These are phyloP conservation scores for Pterocarpus santalinus DNA, from an alignment of 306 rosid species.

Conservation along the genomic window DNA sequence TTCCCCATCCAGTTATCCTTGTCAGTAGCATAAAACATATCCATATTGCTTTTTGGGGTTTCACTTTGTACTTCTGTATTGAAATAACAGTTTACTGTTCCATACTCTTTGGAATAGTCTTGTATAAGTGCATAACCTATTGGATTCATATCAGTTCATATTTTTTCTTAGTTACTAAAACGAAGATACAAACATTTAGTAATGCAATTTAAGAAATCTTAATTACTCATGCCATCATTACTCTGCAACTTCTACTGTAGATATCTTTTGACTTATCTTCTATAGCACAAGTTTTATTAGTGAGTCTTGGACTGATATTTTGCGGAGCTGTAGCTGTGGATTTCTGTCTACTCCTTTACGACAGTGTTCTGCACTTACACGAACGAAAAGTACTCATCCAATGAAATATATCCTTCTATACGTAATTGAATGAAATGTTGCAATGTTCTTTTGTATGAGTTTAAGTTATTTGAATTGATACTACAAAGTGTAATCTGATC, in stretches of 20 bases:
- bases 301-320: neutral
- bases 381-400: neutral
- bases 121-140: neutral
- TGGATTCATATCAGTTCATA: neutral
- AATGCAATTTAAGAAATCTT: constrained; percentile 1
- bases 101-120: neutral
- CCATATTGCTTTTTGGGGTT: neutral
- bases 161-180: neutral
- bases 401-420: constrained; percentile 1
- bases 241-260: neutral
- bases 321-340: neutral
- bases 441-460: neutral
- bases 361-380: neutral
- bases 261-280: neutral
- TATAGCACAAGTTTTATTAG: neutral
- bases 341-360: neutral
- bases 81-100: neutral
- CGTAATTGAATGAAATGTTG: constrained; percentile 24
- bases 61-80: neutral
- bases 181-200: neutral
- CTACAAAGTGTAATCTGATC: constrained; percentile 33
- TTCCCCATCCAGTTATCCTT: neutral
- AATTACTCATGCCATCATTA: constrained; percentile 5
- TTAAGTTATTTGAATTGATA: constrained; percentile 16
- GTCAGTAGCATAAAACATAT: neutral